A percentile compares a stretch with the other conserved stretches of the same genome.
Evolutionary conservation across 2,329 filamentous ascomycete species (phyloP).

Genomic region (Colletotrichum siamense): DNA sequence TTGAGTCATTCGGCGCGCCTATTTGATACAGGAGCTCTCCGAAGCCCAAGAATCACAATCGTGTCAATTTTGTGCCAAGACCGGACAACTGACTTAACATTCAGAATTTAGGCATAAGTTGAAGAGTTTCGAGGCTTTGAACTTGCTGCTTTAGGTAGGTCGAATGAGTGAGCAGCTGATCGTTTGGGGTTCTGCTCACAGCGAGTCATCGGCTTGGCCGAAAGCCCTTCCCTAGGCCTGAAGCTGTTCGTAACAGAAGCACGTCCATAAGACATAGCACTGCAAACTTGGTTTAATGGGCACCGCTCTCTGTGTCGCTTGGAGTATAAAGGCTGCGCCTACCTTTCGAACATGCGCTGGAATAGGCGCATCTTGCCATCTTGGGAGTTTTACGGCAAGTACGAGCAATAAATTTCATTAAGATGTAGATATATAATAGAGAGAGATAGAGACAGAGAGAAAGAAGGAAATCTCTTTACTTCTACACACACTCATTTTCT

Average conservation of each 20-base stretch:
- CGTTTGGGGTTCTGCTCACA: neutral
- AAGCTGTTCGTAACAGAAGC: neutral
- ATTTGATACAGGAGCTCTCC: neutral
- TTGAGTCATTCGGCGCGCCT: neutral
- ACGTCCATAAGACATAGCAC: neutral
- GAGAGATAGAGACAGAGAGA: neutral
- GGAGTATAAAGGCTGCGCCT: neutral
- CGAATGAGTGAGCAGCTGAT: fast-evolving
- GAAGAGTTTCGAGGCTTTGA: neutral
- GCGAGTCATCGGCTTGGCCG: neutral
- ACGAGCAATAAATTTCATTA: too few relatives aligned
- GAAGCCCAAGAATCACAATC: neutral
- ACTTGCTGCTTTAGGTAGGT: neutral
- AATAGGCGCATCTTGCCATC: neutral
- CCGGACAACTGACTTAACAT: neutral
- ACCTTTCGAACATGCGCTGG: neutral
- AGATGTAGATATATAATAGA: neutral
- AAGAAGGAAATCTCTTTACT: fast-evolving
- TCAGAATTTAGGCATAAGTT: fast-evolving
- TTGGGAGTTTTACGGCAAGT: too few relatives aligned
- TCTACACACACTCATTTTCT: neutral
- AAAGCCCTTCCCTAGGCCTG: neutral
- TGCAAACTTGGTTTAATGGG: neutral
- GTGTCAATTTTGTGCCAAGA: neutral
- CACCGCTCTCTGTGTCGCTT: neutral